Base-by-base conservation (phyloP, 1,284 basidiomycete genomes). In the Moesziomyces sp. region DNA sequence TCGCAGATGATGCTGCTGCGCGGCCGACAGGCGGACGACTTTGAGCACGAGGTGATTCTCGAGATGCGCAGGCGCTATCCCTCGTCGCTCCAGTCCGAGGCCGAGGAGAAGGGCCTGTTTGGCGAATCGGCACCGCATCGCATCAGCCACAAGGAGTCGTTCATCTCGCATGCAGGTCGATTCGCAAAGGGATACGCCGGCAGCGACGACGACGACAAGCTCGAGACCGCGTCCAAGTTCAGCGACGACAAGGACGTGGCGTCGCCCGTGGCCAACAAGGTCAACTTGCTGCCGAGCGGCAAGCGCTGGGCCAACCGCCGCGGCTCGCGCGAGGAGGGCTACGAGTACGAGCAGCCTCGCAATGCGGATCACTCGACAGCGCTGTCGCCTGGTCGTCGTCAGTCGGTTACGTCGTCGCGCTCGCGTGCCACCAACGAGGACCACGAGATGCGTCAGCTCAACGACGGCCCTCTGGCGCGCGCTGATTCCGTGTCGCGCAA, bases 1-100 rank as follows among this genome's bases (percentile, higher is more conserved):
- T 83, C 85, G 24, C 87, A 87, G 76, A 83, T 82, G 73, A 86
- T 86, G 85, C 79, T 87, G 35, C 76, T 87, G 21, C 80, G 85
- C 16, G 84, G 85, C 6, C 81, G 83, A 11, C 83, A 83, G 24
- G 84, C 83, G 43, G 78, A 84, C 44, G 85, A 85, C 26, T 87
- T 84, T 73, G 76, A 82, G 46, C 80, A 82, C 46, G 77, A 80
- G 65, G 83, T 83, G 13, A 77, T 81, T 19, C 43, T 76, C 16
- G 85, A 86, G 64, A 76, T 87, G 45, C 78, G 78, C 19, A 80
- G 83, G 28, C 71, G 86, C 13, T 87, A 86, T 64, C 73, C 76
- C 14, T 69, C 68, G 19, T 69, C 66, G 40, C 52, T 75, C 18
- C 63, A 61, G 53, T 40, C 53, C 44, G 78, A 74, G 46, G 82